These are phyloP conservation scores for Talaromyces atroroseus DNA, from an alignment of 2,329 filamentous ascomycete species.

Conservation along the genomic window DNA sequence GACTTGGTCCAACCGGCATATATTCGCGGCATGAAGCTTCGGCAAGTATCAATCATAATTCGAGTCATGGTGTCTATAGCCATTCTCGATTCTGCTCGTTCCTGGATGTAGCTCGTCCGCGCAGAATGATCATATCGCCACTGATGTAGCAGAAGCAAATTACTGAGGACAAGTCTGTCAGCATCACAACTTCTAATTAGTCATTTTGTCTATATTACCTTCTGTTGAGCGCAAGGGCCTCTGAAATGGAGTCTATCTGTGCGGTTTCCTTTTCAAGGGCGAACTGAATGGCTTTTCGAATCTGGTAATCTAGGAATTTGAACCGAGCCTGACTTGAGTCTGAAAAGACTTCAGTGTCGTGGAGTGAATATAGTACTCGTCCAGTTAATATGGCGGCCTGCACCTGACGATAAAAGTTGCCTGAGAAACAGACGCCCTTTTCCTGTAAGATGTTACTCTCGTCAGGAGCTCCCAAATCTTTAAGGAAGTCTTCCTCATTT, in stretches of 20 bases:
- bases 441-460: background rate
- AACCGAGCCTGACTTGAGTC: background rate
- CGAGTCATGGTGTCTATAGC: background rate
- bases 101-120: background rate
- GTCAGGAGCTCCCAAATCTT: background rate
- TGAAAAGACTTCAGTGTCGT: background rate
- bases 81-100: background rate
- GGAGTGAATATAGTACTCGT: background rate
- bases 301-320: background rate
- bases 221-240: background rate
- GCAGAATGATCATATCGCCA: background rate
- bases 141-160: background rate
- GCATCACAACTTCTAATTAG: background rate
- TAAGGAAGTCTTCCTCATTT: constrained; percentile 1
- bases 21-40: background rate
- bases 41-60: background rate
- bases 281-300: background rate
- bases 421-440: background rate
- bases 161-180: background rate
- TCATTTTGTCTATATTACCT: background rate
- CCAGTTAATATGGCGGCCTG: background rate
- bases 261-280: background rate
- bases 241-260: background rate
- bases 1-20: constrained; percentile 4
- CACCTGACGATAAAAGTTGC: background rate